phyloP scores from a whole-genome alignment of 345 rosid species.

The Eucalyptus curtisii region DNA sequence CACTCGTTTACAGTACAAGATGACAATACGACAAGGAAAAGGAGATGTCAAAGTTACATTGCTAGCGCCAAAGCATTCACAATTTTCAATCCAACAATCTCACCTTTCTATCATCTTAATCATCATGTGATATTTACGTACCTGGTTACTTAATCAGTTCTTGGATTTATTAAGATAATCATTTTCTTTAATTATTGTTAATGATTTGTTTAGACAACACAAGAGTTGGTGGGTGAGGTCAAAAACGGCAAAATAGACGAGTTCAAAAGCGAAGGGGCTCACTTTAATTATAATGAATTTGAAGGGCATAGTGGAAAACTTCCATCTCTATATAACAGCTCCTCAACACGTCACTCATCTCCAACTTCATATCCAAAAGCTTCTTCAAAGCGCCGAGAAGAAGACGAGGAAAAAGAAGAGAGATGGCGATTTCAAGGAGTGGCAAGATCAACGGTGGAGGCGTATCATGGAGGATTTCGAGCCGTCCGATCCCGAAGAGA shows the following conservation, averaged over 20 bases:
- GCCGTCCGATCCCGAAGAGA: slow-evolving; percentile 68
- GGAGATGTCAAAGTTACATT: neutral
- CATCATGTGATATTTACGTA: neutral
- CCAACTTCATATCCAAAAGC: neutral
- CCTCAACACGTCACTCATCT: neutral
- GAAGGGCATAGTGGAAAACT: neutral
- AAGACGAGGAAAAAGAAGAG: neutral
- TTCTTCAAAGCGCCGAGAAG: neutral
- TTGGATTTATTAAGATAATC: neutral
- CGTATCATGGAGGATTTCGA: slow-evolving; percentile 3
- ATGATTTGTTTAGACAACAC: neutral
- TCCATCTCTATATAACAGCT: neutral
- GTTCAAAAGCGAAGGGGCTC: neutral
- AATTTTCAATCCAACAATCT: neutral
- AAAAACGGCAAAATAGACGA: neutral
- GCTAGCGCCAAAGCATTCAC: accelerated
- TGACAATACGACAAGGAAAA: too few relatives aligned
- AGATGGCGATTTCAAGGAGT: slow-evolving; percentile 25
- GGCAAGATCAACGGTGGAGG: slow-evolving; percentile 8
- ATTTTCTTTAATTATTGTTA: neutral
- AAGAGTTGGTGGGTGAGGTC: neutral
- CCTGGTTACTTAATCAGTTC: neutral
- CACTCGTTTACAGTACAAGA: too few relatives aligned
- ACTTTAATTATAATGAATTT: neutral
- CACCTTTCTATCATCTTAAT: too few relatives aligned